phyloP scores from a whole-genome alignment of 805 yeast genomes.

The Kodamaea kaohsiungensis region DNA sequence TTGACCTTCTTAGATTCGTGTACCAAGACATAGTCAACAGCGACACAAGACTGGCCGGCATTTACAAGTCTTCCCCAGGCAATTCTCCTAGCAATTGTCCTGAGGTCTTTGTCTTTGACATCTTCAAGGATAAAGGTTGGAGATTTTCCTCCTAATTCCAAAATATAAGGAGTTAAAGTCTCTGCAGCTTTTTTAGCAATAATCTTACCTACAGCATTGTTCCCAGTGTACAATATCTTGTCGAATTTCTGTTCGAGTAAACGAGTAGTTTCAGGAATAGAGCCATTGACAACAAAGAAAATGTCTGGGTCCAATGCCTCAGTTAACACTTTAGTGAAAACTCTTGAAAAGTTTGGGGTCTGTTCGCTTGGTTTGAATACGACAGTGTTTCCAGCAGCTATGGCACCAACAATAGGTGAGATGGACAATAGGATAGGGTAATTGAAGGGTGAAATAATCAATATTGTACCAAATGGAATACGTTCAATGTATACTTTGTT shows the following conservation, averaged over 20 bases:
- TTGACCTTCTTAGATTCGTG: constrained; percentile 57
- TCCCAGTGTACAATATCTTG: constrained; percentile 86
- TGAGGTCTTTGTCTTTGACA: constrained; percentile 43
- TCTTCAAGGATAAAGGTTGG: constrained; percentile 71
- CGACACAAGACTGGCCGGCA: constrained; percentile 89
- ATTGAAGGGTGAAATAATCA: constrained; percentile 79
- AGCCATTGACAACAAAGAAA: constrained; percentile 72
- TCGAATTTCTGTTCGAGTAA: constrained; percentile 70
- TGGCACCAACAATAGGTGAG: constrained; percentile 71
- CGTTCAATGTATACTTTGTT: constrained; percentile 33
- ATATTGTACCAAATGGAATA: constrained; percentile 60
- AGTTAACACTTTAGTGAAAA: constrained; percentile 57
- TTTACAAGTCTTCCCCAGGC: constrained; percentile 78
- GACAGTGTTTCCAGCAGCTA: constrained; percentile 84
- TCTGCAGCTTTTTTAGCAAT: constrained; percentile 84
- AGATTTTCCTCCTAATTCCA: constrained; percentile 92
- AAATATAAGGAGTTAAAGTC: constrained; percentile 71
- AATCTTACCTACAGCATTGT: constrained; percentile 70
- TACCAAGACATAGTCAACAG: constrained; percentile 78
- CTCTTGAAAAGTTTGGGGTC: constrained; percentile 59
- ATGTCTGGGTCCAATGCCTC: constrained; percentile 55
- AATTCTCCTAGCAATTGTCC: constrained; percentile 57
- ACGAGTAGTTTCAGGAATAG: constrained; percentile 57
- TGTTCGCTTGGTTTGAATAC: constrained; percentile 75
- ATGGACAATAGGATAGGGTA: constrained; percentile 69